phyloP scores from a whole-genome alignment of 768 basidiomycete genomes.

The Pisolithus marmoratus region DNA sequence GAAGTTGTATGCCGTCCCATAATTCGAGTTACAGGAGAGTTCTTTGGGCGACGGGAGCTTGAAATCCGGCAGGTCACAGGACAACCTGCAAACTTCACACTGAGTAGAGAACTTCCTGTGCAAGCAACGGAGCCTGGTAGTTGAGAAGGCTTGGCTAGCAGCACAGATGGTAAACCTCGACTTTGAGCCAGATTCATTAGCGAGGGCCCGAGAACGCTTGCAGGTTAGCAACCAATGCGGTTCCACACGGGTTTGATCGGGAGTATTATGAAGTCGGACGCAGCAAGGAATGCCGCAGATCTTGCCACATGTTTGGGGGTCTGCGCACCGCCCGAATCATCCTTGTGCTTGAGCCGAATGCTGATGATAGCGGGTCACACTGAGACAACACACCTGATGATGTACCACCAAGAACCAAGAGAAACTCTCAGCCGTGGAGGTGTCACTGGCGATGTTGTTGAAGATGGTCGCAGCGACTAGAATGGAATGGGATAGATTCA shows the following conservation, averaged over 20 bases:
- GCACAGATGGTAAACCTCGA: constrained; percentile 25
- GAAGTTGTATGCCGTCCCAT: constrained; percentile 48
- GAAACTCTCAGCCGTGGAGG: too few species aligned
- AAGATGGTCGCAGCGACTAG: too few species aligned
- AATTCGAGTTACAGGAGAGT: constrained; percentile 60
- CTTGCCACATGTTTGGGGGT: too few species aligned
- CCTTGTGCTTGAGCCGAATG: too few species aligned
- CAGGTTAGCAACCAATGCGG: constrained; percentile 81
- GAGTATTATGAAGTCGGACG: constrained; percentile 80
- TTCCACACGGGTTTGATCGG: constrained; percentile 78
- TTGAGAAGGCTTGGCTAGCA: constrained; percentile 13
- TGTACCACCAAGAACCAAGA: too few species aligned
- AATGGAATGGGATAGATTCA: too few species aligned
- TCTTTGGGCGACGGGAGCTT: constrained; percentile 75
- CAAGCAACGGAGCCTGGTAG: constrained; percentile 8
- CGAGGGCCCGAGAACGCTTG: constrained; percentile 61
- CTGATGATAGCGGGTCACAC: too few species aligned
- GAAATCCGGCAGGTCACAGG: constrained; percentile 60
- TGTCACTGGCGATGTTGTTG: too few species aligned
- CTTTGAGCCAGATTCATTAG: constrained; percentile 59
- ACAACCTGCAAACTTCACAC: constrained; percentile 18
- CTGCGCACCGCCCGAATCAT: too few species aligned
- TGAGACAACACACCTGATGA: too few species aligned
- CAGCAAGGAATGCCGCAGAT: constrained; percentile 51
- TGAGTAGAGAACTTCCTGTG: constrained; percentile 12